Evolutionary conservation across 2,329 filamentous ascomycete genomes (phyloP).

Genomic region (Xylaria multiplex): DNA sequence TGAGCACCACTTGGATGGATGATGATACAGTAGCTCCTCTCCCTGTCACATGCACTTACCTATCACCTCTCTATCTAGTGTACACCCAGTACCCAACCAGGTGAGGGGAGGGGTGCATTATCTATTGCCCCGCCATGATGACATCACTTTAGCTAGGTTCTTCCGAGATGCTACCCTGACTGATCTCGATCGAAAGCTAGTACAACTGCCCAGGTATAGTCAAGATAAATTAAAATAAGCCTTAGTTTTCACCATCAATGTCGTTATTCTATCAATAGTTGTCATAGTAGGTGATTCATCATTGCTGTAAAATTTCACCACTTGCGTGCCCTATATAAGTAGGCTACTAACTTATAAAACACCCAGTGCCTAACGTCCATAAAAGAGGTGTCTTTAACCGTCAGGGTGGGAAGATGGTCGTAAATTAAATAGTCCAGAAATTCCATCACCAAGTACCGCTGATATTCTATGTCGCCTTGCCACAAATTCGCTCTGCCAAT

Average conservation of each 20-base stretch:
- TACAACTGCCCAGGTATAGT: not conserved
- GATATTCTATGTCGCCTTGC: conserved; percentile 30
- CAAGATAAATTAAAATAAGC: not conserved
- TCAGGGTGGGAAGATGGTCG: conserved; percentile 4
- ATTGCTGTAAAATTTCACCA: not conserved
- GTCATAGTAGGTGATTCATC: not conserved
- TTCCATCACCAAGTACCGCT: conserved; percentile 26
- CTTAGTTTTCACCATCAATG: not conserved
- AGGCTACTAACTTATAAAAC: conserved; percentile 10
- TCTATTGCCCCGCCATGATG: conserved; percentile 34
- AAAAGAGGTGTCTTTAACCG: conserved; percentile 19
- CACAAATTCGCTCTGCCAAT: conserved; percentile 32
- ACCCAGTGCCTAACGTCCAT: not conserved
- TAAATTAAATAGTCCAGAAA: conserved; percentile 21
- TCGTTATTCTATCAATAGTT: not conserved
- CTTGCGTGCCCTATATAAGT: not conserved
- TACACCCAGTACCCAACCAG: not conserved
- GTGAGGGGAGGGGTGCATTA: conserved; percentile 24
- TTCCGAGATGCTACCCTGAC: not conserved
- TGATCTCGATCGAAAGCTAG: not conserved
- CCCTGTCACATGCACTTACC: conserved; percentile 3
- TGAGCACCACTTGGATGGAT: conserved; percentile 16
- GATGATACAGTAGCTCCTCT: conserved; percentile 13
- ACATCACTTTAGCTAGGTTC: conserved; percentile 24
- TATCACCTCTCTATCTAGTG: not conserved